These are phyloP conservation scores for Rhodamnia rubescens DNA, from an alignment of 345 rosid genomes.

Conservation along the genomic window DNA sequence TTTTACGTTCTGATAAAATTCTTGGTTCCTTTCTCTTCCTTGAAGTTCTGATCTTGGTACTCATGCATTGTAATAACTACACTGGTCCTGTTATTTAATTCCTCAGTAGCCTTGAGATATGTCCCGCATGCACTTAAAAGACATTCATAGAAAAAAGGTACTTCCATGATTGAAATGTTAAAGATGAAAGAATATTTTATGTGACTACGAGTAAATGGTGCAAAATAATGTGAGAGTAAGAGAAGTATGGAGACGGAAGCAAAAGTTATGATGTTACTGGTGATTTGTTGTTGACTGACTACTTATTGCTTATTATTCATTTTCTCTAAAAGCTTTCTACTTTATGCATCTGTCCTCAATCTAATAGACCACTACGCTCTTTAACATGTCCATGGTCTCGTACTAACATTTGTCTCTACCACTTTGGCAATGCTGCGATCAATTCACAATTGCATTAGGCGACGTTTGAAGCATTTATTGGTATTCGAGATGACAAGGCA, in stretches of 20 bases:
- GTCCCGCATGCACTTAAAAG: neutral
- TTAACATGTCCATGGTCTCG: neutral
- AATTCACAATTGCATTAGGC: constrained; percentile 29
- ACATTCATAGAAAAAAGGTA: neutral
- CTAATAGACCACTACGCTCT: neutral
- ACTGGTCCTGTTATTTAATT: neutral
- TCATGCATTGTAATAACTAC: neutral
- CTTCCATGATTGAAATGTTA: neutral
- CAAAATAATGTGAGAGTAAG: neutral
- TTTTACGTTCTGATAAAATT: neutral
- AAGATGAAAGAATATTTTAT: neutral
- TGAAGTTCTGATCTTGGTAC: neutral
- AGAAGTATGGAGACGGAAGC: neutral
- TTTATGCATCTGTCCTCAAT: neutral
- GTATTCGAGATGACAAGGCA: constrained; percentile 75
- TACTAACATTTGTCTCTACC: neutral
- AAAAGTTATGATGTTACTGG: neutral
- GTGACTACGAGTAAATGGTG: neutral
- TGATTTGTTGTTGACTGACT: neutral
- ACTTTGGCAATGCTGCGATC: neutral
- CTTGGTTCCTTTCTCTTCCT: neutral
- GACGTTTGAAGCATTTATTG: constrained; percentile 83
- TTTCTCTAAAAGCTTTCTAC: neutral
- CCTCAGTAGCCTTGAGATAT: neutral
- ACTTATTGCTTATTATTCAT: neutral